A percentile compares a stretch with the other conserved stretches of the same genome.
phyloP scores from a whole-genome alignment of 164 flowering plant species.

The Buxus sempervirens region DNA sequence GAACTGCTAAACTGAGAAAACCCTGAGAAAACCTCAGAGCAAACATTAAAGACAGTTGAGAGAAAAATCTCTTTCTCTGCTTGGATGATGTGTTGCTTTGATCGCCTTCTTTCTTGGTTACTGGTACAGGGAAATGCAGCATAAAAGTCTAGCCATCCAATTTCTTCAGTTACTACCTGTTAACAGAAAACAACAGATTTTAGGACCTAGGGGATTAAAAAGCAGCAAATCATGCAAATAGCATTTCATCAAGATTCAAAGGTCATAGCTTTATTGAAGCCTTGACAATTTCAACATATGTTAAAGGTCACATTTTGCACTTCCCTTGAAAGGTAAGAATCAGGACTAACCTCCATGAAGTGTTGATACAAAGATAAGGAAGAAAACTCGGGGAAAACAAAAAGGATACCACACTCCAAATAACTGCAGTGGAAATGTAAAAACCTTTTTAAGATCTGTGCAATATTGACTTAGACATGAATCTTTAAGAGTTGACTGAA shows the following conservation, averaged over 20 bases:
- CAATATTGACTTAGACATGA: background rate
- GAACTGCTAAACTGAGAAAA: conserved; percentile 52
- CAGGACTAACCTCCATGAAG: conserved; percentile 57
- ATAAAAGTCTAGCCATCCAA: conserved; percentile 66
- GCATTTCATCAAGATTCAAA: background rate
- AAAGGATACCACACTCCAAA: conserved; percentile 64
- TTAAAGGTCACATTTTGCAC: background rate
- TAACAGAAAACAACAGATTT: conserved; percentile 5
- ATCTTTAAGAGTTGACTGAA: background rate
- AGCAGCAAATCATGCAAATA: background rate
- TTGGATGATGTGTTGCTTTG: conserved; percentile 46
- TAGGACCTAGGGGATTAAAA: background rate
- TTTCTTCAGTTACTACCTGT: conserved; percentile 64
- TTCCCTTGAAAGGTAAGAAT: background rate
- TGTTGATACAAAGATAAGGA: conserved; percentile 44
- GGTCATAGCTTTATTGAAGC: background rate
- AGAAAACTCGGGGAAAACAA: conserved; percentile 48
- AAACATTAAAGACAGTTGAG: conserved; percentile 42
- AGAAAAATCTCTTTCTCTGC: conserved; percentile 64
- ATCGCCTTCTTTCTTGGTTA: conserved; percentile 32
- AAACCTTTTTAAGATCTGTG: conserved; percentile 1
- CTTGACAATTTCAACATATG: background rate
- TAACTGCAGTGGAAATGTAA: conserved; percentile 39
- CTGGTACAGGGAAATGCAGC: conserved; percentile 20
- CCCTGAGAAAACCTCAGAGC: conserved; percentile 58